Base-by-base conservation (phyloP, 1,284 basidiomycete species). In the Mycosarcoma mackinlayi region DNA sequence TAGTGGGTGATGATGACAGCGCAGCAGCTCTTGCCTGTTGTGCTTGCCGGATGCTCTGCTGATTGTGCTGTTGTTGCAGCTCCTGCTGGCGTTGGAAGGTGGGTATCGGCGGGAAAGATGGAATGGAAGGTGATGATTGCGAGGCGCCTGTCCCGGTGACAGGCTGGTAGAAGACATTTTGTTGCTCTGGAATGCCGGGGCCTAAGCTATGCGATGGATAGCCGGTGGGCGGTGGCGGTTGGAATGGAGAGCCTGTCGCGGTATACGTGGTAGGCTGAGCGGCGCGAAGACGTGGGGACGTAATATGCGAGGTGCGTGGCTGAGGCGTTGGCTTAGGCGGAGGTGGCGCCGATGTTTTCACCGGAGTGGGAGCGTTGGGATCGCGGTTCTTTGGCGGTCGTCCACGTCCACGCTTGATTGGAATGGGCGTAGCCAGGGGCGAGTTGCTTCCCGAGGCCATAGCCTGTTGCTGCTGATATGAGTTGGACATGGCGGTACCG, bases 331-430 rank as follows among this genome's bases (percentile, higher is more conserved):
- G 56, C 49, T 68, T 58, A 21, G 52, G 56, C 13, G 63, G 59
- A 31, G 52, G 52, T 37, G 65, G 69, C 16, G 47, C 41, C 2
- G 51, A 21, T 8, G 44, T 25, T n/a, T 47, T 48, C 13, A 53
- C 30, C 6, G 60, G 55, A 13, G 49, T 41, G 11, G 59, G 40
- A n/a, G 66, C 59, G 40, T 59, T 63, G 21, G 59, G 61, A 21
- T 67, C 57, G 35, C 70, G 64, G 23, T 73, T 57, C 54, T 73
- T 73, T 30, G 70, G 70, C 25, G 70, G 70, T 30, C 70, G 51
- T 1, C 70, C 70, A n/a, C 64, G 55, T 7, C 70, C 70, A 7
- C 70, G 59, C 40, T 60, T 68, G 53, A 61, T 64, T 28, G 70
- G 70, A 9, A 51, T 7, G 4, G 62, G 61, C 3, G 61, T 60